These are phyloP conservation scores for Boletus vinaceobasis DNA, from an alignment of 768 basidiomycete genomes.

Conservation along the genomic window DNA sequence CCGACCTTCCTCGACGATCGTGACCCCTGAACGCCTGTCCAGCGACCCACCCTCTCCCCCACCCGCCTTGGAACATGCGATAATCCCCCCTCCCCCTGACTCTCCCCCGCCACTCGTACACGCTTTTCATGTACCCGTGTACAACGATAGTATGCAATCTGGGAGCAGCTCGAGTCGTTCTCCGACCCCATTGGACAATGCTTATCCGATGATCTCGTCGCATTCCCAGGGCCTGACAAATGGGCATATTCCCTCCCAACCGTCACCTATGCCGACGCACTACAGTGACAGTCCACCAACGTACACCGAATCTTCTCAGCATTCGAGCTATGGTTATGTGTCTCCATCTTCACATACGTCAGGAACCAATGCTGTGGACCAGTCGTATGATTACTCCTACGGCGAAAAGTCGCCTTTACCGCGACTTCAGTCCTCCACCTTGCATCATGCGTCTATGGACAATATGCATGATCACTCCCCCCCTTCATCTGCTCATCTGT, in stretches of 20 bases:
- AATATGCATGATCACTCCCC: constrained; percentile 30
- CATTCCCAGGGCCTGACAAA: constrained; percentile 37
- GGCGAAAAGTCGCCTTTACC: constrained; percentile 29
- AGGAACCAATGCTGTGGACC: constrained; percentile 23
- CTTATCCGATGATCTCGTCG: constrained; percentile 38
- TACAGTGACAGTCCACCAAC: constrained; percentile 30
- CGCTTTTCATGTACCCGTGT: constrained; percentile 33
- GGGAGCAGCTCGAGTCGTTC: constrained; percentile 40
- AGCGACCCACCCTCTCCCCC: constrained; percentile 32
- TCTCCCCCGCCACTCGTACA: constrained; percentile 54
- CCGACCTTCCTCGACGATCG: constrained; percentile 25
- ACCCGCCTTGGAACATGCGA: constrained; percentile 46
- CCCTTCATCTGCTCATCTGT: constrained; percentile 29
- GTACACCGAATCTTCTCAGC: constrained; percentile 31
- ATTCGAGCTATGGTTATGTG: constrained; percentile 30
- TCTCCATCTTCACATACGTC: constrained; percentile 25
- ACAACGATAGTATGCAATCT: constrained; percentile 29
- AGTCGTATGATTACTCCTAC: constrained; percentile 30
- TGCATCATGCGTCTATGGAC: constrained; percentile 28
- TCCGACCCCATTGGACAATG: constrained; percentile 43
- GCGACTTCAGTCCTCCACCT: constrained; percentile 28
- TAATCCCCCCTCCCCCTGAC: constrained; percentile 44
- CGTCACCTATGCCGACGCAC: constrained; percentile 29
- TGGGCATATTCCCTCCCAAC: constrained; percentile 30
- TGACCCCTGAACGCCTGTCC: constrained; percentile 26